A percentile compares a stretch with the other conserved stretches of the same genome.
phyloP scores from a whole-genome alignment of 805 yeast species.

The Ogataea nitratoaversa region DNA sequence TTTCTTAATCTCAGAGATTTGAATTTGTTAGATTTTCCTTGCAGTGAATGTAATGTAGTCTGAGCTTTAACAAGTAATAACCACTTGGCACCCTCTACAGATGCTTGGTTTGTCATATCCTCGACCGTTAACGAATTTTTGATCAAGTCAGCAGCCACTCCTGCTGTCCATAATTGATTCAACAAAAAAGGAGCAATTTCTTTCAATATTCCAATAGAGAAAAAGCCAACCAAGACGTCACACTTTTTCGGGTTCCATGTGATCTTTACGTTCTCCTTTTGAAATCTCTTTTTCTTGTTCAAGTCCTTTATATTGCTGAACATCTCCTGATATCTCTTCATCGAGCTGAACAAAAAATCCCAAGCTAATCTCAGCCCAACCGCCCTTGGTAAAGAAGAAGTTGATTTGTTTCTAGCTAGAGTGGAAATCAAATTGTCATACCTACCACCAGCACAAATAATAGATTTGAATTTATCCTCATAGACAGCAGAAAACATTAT shows the following conservation, averaged over 20 bases:
- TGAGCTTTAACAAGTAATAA: slow-evolving; percentile 75
- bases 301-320: slow-evolving; percentile 20
- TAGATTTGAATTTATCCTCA: slow-evolving; percentile 48
- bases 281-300: slow-evolving; percentile 29
- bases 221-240: slow-evolving; percentile 75
- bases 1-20: slow-evolving; percentile 77
- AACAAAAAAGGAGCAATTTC: slow-evolving; percentile 63
- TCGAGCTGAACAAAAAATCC: slow-evolving; percentile 54
- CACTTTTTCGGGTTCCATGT: slow-evolving; percentile 60
- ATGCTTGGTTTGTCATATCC: slow-evolving; percentile 61
- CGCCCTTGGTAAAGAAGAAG: slow-evolving; percentile 44
- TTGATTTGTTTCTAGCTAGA: slow-evolving; percentile 48
- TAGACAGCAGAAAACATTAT: slow-evolving; percentile 85
- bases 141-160: slow-evolving; percentile 74
- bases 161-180: slow-evolving; percentile 65
- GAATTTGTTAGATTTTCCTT: slow-evolving; percentile 43
- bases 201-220: slow-evolving; percentile 50
- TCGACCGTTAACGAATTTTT: slow-evolving; percentile 47
- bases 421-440: slow-evolving; percentile 71
- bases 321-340: slow-evolving; percentile 43
- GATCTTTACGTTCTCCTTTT: slow-evolving; percentile 24
- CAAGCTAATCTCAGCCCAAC: slow-evolving; percentile 87
- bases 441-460: slow-evolving; percentile 91
- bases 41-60: slow-evolving; percentile 22
- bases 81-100: slow-evolving; percentile 69